Evolutionary conservation across 345 rosid genomes (phyloP).

Genomic region (Euphorbia peplus): DNA sequence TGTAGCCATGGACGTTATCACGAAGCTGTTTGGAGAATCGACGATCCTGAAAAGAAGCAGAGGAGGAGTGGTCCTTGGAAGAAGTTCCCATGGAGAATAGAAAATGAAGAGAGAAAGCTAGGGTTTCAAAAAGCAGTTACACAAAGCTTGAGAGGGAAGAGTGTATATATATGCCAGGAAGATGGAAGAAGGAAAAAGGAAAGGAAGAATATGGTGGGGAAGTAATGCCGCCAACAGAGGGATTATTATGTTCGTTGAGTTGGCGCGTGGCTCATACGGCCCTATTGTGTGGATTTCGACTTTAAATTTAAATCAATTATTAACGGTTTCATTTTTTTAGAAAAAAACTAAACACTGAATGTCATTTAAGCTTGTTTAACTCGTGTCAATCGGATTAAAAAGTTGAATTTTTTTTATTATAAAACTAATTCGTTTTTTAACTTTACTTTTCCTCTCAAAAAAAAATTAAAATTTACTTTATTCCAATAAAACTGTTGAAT

Average conservation of each 20-base stretch:
- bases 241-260: background rate
- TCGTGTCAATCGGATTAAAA: too few relatives aligned
- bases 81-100: slow-evolving; percentile 17
- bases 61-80: slow-evolving; percentile 6
- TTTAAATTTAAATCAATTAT: too few relatives aligned
- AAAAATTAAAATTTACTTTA: too few relatives aligned
- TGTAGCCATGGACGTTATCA: slow-evolving; percentile 59
- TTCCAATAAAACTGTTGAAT: too few relatives aligned
- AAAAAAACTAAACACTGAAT: too few relatives aligned
- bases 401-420: too few relatives aligned
- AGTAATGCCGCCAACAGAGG: slow-evolving; percentile 19
- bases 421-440: too few relatives aligned
- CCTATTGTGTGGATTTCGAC: background rate
- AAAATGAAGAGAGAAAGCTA: background rate
- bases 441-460: too few relatives aligned
- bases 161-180: background rate
- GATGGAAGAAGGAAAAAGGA: background rate
- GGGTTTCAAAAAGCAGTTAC: slow-evolving; percentile 6
- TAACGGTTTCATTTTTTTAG: too few relatives aligned
- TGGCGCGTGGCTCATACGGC: slow-evolving; percentile 4
- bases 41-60: slow-evolving; percentile 22
- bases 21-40: slow-evolving; percentile 41
- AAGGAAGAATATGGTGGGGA: background rate
- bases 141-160: background rate
- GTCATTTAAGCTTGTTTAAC: too few relatives aligned